A percentile compares a stretch with the other conserved stretches of the same genome.
Evolutionary conservation across 2,329 filamentous ascomycete genomes (phyloP).

Genomic region (Phoma herbarum): DNA sequence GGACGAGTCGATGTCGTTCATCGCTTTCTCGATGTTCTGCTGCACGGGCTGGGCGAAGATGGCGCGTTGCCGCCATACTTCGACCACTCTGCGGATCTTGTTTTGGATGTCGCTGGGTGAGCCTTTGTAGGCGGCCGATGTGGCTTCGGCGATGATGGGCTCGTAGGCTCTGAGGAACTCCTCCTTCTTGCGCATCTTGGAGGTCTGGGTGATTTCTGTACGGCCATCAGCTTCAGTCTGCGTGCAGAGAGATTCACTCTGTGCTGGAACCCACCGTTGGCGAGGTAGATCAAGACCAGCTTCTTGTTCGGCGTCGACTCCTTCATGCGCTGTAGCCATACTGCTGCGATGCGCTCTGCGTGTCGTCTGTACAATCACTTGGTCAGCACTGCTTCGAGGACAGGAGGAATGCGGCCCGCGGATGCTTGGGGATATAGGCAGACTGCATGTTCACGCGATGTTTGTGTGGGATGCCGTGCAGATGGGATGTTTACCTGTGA

Average conservation of each 20-base stretch:
- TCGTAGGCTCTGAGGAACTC: constrained; percentile 94
- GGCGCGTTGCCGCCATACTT: constrained; percentile 87
- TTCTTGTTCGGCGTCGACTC: constrained; percentile 87
- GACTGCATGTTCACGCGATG: constrained; percentile 15
- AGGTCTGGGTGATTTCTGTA: constrained; percentile 93
- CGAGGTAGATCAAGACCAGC: constrained; percentile 90
- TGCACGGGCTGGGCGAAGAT: constrained; percentile 88
- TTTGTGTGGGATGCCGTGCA: neutral
- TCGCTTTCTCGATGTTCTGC: constrained; percentile 77
- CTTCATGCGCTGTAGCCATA: constrained; percentile 90
- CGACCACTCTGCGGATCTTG: constrained; percentile 87
- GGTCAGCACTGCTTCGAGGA: constrained; percentile 29
- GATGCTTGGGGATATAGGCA: neutral
- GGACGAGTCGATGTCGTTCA: constrained; percentile 63
- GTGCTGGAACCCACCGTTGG: constrained; percentile 73
- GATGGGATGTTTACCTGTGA: constrained; percentile 77
- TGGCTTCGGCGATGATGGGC: constrained; percentile 90
- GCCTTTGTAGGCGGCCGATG: constrained; percentile 87
- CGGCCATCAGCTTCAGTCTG: constrained; percentile 8
- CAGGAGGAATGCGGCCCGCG: neutral
- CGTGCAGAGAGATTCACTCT: neutral
- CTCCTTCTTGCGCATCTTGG: constrained; percentile 88
- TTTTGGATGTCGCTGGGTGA: constrained; percentile 82
- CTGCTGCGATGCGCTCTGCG: constrained; percentile 87
- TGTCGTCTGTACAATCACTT: constrained; percentile 71